phyloP scores from a whole-genome alignment of 2,329 filamentous ascomycete species.

The Mollisiaceae sp. region DNA sequence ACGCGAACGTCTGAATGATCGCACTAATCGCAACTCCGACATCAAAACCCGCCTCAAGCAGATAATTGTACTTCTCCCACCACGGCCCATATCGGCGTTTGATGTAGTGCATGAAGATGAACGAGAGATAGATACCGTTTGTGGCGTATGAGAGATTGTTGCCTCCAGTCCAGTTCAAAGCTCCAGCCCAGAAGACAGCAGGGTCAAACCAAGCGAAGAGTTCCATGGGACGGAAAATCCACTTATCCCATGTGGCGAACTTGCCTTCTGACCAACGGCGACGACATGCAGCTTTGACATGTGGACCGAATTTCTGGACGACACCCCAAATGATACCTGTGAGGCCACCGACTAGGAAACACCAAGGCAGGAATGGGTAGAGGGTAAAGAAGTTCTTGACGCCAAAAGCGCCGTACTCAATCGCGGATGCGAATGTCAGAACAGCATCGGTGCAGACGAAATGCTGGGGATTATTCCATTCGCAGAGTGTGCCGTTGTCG shows the following conservation, averaged over 20 bases:
- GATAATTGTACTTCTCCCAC: conserved; percentile 42
- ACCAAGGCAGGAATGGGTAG: conserved; percentile 21
- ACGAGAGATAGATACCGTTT: conserved; percentile 40
- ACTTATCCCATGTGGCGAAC: conserved; percentile 33
- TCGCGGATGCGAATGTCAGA: conserved; percentile 17
- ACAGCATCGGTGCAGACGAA: conserved; percentile 23
- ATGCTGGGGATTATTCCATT: conserved; percentile 21
- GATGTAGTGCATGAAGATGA: conserved; percentile 39
- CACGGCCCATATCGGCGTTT: conserved; percentile 39
- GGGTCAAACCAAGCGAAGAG: conserved; percentile 32
- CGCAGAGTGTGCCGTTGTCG: conserved; percentile 17
- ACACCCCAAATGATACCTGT: conserved; percentile 41
- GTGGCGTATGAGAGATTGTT: conserved; percentile 42
- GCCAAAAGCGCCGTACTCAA: conserved; percentile 22
- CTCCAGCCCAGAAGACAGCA: conserved; percentile 39
- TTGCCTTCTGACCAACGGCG: conserved; percentile 26
- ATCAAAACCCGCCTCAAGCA: conserved; percentile 37
- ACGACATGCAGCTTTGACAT: conserved; percentile 26
- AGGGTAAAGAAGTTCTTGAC: conserved; percentile 23
- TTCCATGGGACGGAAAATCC: conserved; percentile 34
- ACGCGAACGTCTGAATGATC: conserved; percentile 21
- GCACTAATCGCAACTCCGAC: conserved; percentile 31
- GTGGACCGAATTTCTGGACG: conserved; percentile 38
- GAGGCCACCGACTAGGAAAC: conserved; percentile 41
- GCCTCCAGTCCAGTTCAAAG: conserved; percentile 40